A percentile compares a stretch with the other conserved stretches of the same genome.
These are phyloP conservation scores for Ilex asprella DNA, from an alignment of 257 asterid genomes.

Conservation along the genomic window DNA sequence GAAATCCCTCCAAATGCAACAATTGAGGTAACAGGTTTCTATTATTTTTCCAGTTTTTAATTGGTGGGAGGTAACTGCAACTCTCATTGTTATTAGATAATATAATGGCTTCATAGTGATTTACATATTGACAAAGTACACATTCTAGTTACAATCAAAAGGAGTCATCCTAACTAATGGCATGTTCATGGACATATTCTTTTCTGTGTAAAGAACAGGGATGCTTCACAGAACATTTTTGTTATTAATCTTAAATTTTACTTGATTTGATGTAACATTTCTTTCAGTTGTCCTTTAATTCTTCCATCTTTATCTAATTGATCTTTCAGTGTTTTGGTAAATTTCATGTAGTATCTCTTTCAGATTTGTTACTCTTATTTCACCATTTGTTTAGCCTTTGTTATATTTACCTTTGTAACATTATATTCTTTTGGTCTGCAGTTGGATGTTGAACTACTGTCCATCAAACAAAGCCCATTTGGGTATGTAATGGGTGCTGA, in stretches of 20 bases:
- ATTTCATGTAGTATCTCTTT: neutral
- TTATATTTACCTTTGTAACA: neutral
- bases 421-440: constrained; percentile 24
- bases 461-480: constrained; percentile 86
- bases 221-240: too few species aligned
- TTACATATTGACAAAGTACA: neutral
- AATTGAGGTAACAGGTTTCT: constrained; percentile 53
- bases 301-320: neutral
- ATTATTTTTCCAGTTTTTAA: neutral
- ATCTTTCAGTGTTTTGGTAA: neutral
- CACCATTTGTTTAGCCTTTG: neutral
- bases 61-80: too few species aligned
- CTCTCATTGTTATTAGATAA: too few species aligned
- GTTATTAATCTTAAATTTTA: neutral
- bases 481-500: constrained; percentile 46
- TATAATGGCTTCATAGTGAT: too few species aligned
- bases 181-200: too few species aligned
- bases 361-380: neutral
- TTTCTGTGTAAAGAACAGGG: too few species aligned
- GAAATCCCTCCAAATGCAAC: constrained; percentile 99
- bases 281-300: neutral
- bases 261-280: neutral
- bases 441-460: constrained; percentile 76
- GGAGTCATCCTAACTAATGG: too few species aligned
- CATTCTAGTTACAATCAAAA: too few species aligned